Base-by-base conservation (phyloP, 257 asterid species). In the Phtheirospermum japonicum region DNA sequence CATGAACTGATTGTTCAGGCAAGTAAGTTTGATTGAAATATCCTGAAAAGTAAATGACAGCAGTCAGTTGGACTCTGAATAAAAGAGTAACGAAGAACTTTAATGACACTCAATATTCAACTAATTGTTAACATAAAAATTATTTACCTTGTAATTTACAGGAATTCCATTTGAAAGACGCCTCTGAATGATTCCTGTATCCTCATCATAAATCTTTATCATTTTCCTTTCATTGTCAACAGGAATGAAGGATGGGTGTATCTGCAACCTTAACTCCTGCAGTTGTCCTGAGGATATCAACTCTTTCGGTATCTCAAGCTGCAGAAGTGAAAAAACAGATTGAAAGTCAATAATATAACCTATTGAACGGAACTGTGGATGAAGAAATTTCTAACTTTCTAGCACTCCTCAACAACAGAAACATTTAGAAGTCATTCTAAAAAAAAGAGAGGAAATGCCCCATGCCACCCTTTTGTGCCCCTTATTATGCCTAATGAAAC, bases 91-190 rank as follows among this genome's bases (percentile, higher is more conserved):
- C 18, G 66, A 57, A 42, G 31, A 63, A 66, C 40, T 61, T 57
- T 40, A 67, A 59, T 40, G 9, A 59, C 39, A 61, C 26, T 7
- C 61, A 65, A 50, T 49, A 62, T 57, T 30, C 53, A 26, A 37
- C 17, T 0, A 57, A 63, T 19, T 50, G 61, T 30, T 59, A 40
- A 58, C 8, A 59, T 30, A 55, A 51, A 19, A 57, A 57, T 20
- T 23, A 71, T 37, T 52, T 70, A 89, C 99, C 95, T 79, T 85
- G 86, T 87, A 93, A 77, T 93, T 93, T 36, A 89, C 84, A 70
- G 97, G 95, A 77, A 93, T 88, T 71, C 99, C 99, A 78, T 93
- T 93, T 34, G 99, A 93, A 81, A 93, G 99, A 66, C 87, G 81
- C 64, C 90, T 81, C 71, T 87, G 97, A 54, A 79, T 67, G 20